Evolutionary conservation across 2,329 filamentous ascomycete genomes (phyloP), one percentile per base, ranked within the genome.

Genomic region (Cladophialophora chaetospira): DNA sequence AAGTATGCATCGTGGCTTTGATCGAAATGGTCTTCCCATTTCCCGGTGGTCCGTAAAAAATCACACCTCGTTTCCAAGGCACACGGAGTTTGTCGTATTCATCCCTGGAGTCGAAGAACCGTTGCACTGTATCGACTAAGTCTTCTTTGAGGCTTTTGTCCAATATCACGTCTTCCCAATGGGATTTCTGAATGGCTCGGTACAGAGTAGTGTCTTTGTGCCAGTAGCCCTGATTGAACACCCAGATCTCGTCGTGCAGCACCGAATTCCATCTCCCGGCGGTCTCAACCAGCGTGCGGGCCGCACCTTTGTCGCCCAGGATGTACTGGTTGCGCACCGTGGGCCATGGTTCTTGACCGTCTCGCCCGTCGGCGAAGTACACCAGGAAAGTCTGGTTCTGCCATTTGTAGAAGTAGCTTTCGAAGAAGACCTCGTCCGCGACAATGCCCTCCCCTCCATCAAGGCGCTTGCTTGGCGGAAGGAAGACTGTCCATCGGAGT

Each of bases 101-200:
- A 5, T 70, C 68, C 45, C 65, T 62, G 40, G 68, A 70, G 35
- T 69, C 65, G 63, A 73, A 76, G 66, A 78, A 78, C n/a, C 72
- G 75, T 43, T 69, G 66, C 5, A 71, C 69, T 4, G 72, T 73
- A 15, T 69, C 63, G 2, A 71, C 70, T 10, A 78, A 65, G 17
- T 73, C 74, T 42, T 71, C 70, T 65, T 78, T 78, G 69, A 75
- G 71, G 17, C 67, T 66, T 25, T 72, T 68, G 53, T 78, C 74
- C 11, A 79, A 65, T 44, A 79, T 78, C n/a, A 78, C 75, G 47
- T 78, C 73, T 21, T 75, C 70, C 75, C 76, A 78, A 23, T 61
- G 67, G 5, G 72, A 68, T 59, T 76, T 75, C 63, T 72, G 60
- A 13, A 77, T 73, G 57, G 72, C 64, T 21, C 71, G 57, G 62